phyloP scores from a whole-genome alignment of 1,139 yeast genomes.

The Maudiozyma humilis region DNA sequence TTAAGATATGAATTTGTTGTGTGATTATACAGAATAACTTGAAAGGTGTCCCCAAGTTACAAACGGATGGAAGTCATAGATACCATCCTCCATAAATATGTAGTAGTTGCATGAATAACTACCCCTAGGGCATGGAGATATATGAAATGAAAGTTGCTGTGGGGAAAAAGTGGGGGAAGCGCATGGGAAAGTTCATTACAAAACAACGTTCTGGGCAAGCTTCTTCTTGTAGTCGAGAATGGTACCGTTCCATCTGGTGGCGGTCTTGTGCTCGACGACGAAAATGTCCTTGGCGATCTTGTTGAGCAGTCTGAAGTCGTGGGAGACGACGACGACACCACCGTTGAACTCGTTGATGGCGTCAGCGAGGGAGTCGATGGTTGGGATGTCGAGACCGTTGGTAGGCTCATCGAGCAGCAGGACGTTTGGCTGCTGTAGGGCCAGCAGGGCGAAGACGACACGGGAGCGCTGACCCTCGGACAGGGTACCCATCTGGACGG shows the following conservation, averaged over 20 bases:
- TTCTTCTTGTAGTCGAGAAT: constrained; percentile 89
- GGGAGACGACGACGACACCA: constrained; percentile 97
- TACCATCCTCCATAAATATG: background rate
- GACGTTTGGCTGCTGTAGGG: constrained; percentile 91
- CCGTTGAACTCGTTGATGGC: constrained; percentile 93
- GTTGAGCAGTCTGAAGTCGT: constrained; percentile 96
- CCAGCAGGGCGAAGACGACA: constrained; percentile 93
- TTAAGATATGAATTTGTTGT: background rate
- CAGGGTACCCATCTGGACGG: constrained; percentile 95
- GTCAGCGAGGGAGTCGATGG: constrained; percentile 94
- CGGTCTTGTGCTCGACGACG: constrained; percentile 90
- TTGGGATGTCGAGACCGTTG: constrained; percentile 96
- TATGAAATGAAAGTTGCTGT: background rate
- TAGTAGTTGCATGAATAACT: background rate
- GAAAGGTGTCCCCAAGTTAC: background rate
- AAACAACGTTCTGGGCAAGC: constrained; percentile 80
- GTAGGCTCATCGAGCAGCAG: constrained; percentile 97
- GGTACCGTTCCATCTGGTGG: constrained; percentile 91
- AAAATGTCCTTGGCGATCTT: constrained; percentile 95
- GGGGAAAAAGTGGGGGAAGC: background rate
- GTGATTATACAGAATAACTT: background rate
- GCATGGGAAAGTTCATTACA: constrained; percentile 34
- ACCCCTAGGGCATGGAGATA: background rate
- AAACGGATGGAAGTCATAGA: background rate
- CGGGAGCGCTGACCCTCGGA: constrained; percentile 99